phyloP scores from a whole-genome alignment of 1,284 basidiomycete species.

The Cryptococcus neoformans region DNA sequence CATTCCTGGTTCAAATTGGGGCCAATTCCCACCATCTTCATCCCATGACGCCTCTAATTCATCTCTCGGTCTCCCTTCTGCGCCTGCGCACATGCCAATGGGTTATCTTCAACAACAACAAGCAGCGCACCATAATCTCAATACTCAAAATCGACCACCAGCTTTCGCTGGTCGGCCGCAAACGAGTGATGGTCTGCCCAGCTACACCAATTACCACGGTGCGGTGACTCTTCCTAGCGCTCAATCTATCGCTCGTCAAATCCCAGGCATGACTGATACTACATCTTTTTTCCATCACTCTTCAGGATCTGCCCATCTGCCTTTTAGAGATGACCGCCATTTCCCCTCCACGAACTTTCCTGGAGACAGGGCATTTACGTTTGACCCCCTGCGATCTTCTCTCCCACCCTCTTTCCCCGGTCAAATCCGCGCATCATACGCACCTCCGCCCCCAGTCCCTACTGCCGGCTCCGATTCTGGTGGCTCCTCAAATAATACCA shows the following conservation, averaged over 20 bases:
- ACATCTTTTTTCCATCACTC: slow-evolving; percentile 1
- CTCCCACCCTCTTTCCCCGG: not conserved
- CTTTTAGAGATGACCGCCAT: not conserved
- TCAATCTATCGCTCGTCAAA: slow-evolving; percentile 29
- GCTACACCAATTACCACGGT: slow-evolving; percentile 19
- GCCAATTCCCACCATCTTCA: slow-evolving; percentile 1
- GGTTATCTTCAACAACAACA: slow-evolving; percentile 14
- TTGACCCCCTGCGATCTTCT: not conserved
- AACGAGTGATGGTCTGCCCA: slow-evolving; percentile 41
- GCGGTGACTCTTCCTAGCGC: slow-evolving; percentile 30
- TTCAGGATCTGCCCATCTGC: slow-evolving; percentile 1
- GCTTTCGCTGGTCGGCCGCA: slow-evolving; percentile 24
- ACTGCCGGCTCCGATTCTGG: not conserved
- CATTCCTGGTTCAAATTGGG: slow-evolving; percentile 4
- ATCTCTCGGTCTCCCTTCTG: slow-evolving; percentile 10
- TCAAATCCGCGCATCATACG: not conserved
- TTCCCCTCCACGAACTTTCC: not conserved
- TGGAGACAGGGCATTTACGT: not conserved
- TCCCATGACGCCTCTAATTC: not conserved
- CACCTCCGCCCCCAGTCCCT: not conserved
- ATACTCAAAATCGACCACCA: slow-evolving; percentile 4
- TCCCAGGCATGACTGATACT: slow-evolving; percentile 9
- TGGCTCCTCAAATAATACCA: not conserved
- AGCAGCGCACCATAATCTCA: slow-evolving; percentile 1
- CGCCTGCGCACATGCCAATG: slow-evolving; percentile 16